Percentiles rank a stretch among this genome's conserved stretches.
Conservation (phyloP, 2,329 filamentous ascomycete genomes). For the Furcasterigmium furcatum region DNA sequence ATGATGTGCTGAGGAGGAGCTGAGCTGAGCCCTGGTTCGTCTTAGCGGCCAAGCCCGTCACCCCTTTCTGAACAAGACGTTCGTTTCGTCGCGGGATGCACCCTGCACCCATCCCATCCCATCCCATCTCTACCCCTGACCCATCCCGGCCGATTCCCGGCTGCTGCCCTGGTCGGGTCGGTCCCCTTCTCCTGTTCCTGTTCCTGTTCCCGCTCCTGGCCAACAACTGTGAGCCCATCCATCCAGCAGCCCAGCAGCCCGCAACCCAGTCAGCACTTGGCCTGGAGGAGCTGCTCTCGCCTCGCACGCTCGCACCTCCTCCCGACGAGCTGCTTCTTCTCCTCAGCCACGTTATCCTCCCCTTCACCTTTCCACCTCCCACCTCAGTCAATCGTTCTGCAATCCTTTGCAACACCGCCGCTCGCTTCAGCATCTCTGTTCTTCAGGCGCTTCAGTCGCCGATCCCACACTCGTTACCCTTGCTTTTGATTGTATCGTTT, state of each 20-base stretch:
- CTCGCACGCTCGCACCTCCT: neutral
- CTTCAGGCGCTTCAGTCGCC: conserved; percentile 1
- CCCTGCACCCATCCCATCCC: conserved; percentile 3
- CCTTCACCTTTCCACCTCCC: neutral
- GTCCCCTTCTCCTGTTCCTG: conserved; percentile 6
- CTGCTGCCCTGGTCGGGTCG: conserved; percentile 4
- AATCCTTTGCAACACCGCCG: neutral
- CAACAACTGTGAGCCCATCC: too few species aligned
- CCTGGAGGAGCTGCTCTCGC: too few species aligned
- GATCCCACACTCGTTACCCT: conserved; percentile 10
- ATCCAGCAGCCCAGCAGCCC: too few species aligned
- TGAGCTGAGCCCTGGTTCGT: neutral
- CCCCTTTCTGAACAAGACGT: conserved; percentile 8
- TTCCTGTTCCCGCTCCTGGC: conserved; percentile 4
- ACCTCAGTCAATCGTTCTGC: conserved; percentile 5
- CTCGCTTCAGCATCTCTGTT: neutral
- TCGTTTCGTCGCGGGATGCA: conserved; percentile 11
- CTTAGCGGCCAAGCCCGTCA: conserved; percentile 6
- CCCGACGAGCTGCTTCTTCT: neutral
- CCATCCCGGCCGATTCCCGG: neutral
- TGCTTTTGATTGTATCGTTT: conserved; percentile 2
- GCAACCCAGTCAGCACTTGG: too few species aligned
- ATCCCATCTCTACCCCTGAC: neutral
- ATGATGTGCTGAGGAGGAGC: neutral
- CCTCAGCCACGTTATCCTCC: neutral